Evolutionary conservation across 2,329 filamentous ascomycete genomes (phyloP).

Genomic region (Talaromyces sp.): DNA sequence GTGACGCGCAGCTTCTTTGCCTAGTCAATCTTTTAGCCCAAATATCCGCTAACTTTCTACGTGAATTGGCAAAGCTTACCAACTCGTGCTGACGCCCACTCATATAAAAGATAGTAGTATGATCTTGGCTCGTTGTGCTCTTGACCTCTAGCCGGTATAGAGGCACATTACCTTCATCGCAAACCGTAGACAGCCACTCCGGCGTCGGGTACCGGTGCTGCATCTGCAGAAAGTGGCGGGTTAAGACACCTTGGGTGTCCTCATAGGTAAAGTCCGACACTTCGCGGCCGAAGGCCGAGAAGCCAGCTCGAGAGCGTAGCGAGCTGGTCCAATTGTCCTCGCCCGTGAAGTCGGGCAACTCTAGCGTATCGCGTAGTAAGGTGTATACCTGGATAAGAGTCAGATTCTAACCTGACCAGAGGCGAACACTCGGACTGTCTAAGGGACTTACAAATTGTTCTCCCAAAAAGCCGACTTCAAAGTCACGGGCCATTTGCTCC

Average conservation of each 20-base stretch:
- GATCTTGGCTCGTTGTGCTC: constrained; percentile 6
- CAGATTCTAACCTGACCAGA: background rate
- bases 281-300: constrained; percentile 4
- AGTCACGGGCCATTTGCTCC: constrained; percentile 4
- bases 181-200: constrained; percentile 4
- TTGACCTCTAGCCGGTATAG: constrained; percentile 7
- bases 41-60: background rate
- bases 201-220: constrained; percentile 1
- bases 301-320: constrained; percentile 8
- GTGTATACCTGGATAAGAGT: constrained; percentile 6
- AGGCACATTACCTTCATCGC: constrained; percentile 4
- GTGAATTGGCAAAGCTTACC: constrained; percentile 6
- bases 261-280: constrained; percentile 9
- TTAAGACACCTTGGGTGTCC: constrained; percentile 7
- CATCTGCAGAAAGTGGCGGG: constrained; percentile 5
- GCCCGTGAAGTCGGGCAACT: constrained; percentile 6
- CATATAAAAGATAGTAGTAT: constrained; percentile 5
- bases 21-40: constrained; percentile 4
- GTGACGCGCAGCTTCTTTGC: constrained; percentile 4
- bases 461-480: constrained; percentile 7
- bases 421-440: background rate
- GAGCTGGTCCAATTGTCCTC: constrained; percentile 8
- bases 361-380: constrained; percentile 6
- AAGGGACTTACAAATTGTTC: constrained; percentile 6
- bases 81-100: constrained; percentile 4